phyloP scores from a whole-genome alignment of 2,329 filamentous ascomycete genomes.

The Pseudocercospora fuligena region DNA sequence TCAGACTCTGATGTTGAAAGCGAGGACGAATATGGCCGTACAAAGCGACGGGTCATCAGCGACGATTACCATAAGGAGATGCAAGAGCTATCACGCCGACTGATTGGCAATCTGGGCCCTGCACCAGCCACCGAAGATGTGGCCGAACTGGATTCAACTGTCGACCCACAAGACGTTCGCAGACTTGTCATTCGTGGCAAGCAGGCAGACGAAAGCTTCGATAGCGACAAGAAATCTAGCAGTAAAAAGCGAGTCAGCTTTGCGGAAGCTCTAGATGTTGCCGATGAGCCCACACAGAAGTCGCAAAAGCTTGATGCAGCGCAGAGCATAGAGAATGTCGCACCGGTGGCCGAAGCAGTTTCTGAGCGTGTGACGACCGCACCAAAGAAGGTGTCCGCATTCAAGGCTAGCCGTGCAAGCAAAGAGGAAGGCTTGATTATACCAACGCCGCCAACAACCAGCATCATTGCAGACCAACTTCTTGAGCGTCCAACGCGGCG shows the following conservation, averaged over 20 bases:
- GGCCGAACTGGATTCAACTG: slow-evolving; percentile 43
- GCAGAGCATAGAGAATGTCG: slow-evolving; percentile 28
- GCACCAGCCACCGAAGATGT: slow-evolving; percentile 43
- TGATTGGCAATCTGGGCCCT: slow-evolving; percentile 67
- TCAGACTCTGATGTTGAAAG: slow-evolving; percentile 70
- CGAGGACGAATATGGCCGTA: slow-evolving; percentile 78
- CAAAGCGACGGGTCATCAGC: slow-evolving; percentile 67
- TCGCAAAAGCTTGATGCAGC: slow-evolving; percentile 33
- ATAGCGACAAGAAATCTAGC: slow-evolving; percentile 41
- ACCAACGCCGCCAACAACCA: slow-evolving; percentile 32
- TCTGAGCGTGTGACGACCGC: slow-evolving; percentile 45
- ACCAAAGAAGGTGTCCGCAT: not conserved
- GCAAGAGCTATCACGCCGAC: slow-evolving; percentile 79
- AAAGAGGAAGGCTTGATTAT: not conserved
- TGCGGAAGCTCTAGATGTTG: slow-evolving; percentile 73
- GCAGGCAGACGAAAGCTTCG: slow-evolving; percentile 23
- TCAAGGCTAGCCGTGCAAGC: slow-evolving; percentile 47
- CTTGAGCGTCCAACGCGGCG: slow-evolving; percentile 53
- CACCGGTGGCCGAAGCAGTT: slow-evolving; percentile 44
- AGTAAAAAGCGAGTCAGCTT: slow-evolving; percentile 78
- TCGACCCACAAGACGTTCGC: slow-evolving; percentile 61
- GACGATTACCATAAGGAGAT: slow-evolving; percentile 81
- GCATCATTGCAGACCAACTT: slow-evolving; percentile 55
- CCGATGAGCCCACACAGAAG: slow-evolving; percentile 49
- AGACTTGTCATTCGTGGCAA: slow-evolving; percentile 54